These are phyloP conservation scores for Flaveria robusta DNA, from an alignment of 129 eudicot genomes.

Conservation along the genomic window DNA sequence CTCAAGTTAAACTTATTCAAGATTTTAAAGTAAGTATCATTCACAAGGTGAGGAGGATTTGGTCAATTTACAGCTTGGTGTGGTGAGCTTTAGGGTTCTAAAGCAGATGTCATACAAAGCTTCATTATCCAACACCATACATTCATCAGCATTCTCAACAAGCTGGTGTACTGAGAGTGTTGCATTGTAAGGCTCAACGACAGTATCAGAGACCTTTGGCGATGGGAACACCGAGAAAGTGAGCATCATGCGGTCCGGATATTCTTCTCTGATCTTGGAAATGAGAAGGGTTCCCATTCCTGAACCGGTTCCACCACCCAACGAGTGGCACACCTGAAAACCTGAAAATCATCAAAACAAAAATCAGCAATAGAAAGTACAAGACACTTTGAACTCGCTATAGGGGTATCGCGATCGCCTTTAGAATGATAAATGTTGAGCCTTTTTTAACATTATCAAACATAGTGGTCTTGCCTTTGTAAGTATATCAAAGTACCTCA, in stretches of 20 bases:
- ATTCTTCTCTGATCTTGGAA: slow-evolving; percentile 70
- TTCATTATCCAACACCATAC: slow-evolving; percentile 77
- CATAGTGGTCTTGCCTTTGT: too few relatives aligned
- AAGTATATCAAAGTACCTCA: not conserved
- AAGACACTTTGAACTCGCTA: too few relatives aligned
- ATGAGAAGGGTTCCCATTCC: slow-evolving; percentile 80
- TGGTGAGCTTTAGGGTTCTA: slow-evolving; percentile 65
- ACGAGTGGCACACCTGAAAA: slow-evolving; percentile 66
- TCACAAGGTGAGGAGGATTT: not conserved
- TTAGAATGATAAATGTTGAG: too few relatives aligned
- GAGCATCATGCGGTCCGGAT: slow-evolving; percentile 78
- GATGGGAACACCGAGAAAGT: slow-evolving; percentile 75
- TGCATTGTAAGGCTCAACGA: slow-evolving; percentile 83
- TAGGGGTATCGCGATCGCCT: too few relatives aligned
- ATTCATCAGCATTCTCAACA: slow-evolving; percentile 78
- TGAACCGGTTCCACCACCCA: slow-evolving; percentile 81
- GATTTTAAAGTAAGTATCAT: not conserved
- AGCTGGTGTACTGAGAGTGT: slow-evolving; percentile 81
- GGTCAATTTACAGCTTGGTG: slow-evolving; percentile 65
- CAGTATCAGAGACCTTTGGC: slow-evolving; percentile 71
- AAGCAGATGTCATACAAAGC: slow-evolving; percentile 71
- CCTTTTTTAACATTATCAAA: too few relatives aligned
- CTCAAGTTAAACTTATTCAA: not conserved
- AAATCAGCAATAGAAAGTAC: too few relatives aligned
- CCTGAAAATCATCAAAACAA: slow-evolving; percentile 16